phyloP scores from a whole-genome alignment of 2,329 filamentous ascomycete genomes.

The Huntiella savannae region DNA sequence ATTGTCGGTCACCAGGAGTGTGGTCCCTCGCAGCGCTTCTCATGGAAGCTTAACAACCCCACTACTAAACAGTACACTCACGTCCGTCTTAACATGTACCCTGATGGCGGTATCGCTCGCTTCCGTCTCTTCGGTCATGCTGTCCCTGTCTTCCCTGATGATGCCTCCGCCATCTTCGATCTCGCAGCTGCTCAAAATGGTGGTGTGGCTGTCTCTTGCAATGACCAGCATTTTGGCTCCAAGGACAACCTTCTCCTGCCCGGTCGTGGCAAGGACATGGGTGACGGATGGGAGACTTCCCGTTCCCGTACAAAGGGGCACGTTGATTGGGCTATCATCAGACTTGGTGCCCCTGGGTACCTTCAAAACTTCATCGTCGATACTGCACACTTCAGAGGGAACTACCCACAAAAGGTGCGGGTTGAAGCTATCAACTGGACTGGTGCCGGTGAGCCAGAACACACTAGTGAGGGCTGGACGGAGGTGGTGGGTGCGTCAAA shows the following conservation, averaged over 20 bases:
- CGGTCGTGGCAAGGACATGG: slow-evolving; percentile 66
- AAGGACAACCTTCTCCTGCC: slow-evolving; percentile 67
- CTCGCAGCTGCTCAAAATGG: slow-evolving; percentile 64
- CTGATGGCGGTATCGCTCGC: slow-evolving; percentile 65
- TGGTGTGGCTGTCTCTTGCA: slow-evolving; percentile 55
- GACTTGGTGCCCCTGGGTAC: slow-evolving; percentile 45
- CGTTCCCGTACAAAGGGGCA: slow-evolving; percentile 53
- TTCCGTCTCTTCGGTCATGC: slow-evolving; percentile 62
- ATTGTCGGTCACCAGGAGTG: slow-evolving; percentile 53
- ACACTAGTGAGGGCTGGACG: slow-evolving; percentile 41
- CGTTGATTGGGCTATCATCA: slow-evolving; percentile 64
- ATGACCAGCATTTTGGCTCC: slow-evolving; percentile 68
- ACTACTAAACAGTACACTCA: slow-evolving; percentile 56
- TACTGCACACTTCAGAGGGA: slow-evolving; percentile 67
- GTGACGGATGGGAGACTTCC: slow-evolving; percentile 74
- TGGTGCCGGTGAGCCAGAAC: slow-evolving; percentile 32
- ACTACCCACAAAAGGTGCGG: slow-evolving; percentile 61
- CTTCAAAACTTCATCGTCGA: slow-evolving; percentile 54
- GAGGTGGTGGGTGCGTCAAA: slow-evolving; percentile 48
- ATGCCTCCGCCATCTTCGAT: slow-evolving; percentile 48
- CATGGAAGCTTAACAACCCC: slow-evolving; percentile 43
- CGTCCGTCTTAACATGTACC: slow-evolving; percentile 67
- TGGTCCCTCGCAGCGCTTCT: slow-evolving; percentile 54
- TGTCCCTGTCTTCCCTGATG: slow-evolving; percentile 54
- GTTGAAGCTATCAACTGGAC: slow-evolving; percentile 42